A percentile compares a stretch with the other conserved stretches of the same genome.
Conservation (phyloP, 1,284 basidiomycete species). For the Rhodotorula sp. region DNA sequence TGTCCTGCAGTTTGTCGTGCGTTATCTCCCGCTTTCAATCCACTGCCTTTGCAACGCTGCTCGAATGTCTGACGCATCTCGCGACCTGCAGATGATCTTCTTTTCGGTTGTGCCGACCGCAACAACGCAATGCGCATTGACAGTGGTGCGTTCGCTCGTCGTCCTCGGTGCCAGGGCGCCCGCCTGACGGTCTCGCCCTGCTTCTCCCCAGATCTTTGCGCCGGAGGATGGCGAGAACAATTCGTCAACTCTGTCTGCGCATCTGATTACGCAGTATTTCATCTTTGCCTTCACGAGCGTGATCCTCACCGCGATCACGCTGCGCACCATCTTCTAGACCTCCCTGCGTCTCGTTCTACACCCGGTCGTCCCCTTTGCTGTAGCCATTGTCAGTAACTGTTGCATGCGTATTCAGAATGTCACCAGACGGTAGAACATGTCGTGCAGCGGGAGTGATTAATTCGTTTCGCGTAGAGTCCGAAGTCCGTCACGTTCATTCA, state of each 20-base stretch:
- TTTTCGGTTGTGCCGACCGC: constrained; percentile 30
- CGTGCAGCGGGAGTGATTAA: too few relatives aligned
- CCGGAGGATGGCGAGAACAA: constrained; percentile 13
- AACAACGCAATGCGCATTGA: constrained; percentile 27
- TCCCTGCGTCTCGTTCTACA: too few relatives aligned
- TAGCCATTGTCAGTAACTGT: too few relatives aligned
- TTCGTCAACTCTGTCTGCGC: constrained; percentile 1
- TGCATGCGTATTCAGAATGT: too few relatives aligned
- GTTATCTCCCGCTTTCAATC: too few relatives aligned
- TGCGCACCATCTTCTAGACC: constrained; percentile 27
- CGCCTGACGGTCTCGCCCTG: too few relatives aligned
- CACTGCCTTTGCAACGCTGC: not conserved
- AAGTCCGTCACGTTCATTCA: too few relatives aligned
- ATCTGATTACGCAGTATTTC: constrained; percentile 24
- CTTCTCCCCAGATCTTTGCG: constrained; percentile 12
- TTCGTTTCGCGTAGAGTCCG: too few relatives aligned
- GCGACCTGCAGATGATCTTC: constrained; percentile 20
- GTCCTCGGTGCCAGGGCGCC: not conserved
- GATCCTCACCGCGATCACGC: constrained; percentile 35
- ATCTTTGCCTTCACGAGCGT: constrained; percentile 34
- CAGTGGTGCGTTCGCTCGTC: constrained; percentile 13
- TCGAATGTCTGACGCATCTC: not conserved
- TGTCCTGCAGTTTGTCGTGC: constrained; percentile 66
- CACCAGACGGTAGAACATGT: too few relatives aligned
- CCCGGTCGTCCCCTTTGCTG: too few relatives aligned